Conservation (phyloP, 768 basidiomycete species). For the Paxillus ammoniavirescens region DNA sequence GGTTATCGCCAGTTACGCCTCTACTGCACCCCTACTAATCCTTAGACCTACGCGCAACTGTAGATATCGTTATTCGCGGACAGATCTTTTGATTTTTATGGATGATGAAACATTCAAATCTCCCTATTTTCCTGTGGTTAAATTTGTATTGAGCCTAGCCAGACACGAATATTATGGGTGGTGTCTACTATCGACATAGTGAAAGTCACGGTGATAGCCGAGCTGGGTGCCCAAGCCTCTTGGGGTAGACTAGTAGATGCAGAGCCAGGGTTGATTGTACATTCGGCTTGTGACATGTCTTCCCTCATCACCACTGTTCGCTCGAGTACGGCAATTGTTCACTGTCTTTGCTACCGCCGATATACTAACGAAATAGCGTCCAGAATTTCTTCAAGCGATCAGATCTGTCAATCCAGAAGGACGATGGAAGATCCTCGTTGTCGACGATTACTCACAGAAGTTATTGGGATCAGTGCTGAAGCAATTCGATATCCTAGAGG, state of each 20-base stretch:
- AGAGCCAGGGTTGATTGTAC: neutral
- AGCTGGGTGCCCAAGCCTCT: neutral
- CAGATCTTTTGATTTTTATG: slow-evolving; percentile 8
- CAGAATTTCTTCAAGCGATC: slow-evolving; percentile 87
- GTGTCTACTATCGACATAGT: neutral
- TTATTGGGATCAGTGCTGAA: slow-evolving; percentile 84
- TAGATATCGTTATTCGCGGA: slow-evolving; percentile 21
- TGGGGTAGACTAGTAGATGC: neutral
- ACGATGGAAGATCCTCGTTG: slow-evolving; percentile 96
- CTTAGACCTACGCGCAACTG: slow-evolving; percentile 13
- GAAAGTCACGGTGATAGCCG: slow-evolving; percentile 13
- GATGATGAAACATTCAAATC: slow-evolving; percentile 4
- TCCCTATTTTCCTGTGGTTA: slow-evolving; percentile 4
- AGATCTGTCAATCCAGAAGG: slow-evolving; percentile 82
- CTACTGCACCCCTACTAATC: slow-evolving; percentile 19
- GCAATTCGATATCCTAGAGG: slow-evolving; percentile 91
- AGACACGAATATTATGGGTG: neutral
- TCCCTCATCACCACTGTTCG: slow-evolving; percentile 48
- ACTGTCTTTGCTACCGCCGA: neutral
- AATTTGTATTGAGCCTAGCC: slow-evolving; percentile 7
- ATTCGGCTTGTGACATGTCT: slow-evolving; percentile 27
- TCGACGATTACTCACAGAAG: slow-evolving; percentile 89
- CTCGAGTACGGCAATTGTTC: slow-evolving; percentile 36
- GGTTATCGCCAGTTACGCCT: slow-evolving; percentile 8
- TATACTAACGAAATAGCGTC: slow-evolving; percentile 4